Evolutionary conservation across 768 basidiomycete species (phyloP).

Genomic region (Tricholoma sp.): DNA sequence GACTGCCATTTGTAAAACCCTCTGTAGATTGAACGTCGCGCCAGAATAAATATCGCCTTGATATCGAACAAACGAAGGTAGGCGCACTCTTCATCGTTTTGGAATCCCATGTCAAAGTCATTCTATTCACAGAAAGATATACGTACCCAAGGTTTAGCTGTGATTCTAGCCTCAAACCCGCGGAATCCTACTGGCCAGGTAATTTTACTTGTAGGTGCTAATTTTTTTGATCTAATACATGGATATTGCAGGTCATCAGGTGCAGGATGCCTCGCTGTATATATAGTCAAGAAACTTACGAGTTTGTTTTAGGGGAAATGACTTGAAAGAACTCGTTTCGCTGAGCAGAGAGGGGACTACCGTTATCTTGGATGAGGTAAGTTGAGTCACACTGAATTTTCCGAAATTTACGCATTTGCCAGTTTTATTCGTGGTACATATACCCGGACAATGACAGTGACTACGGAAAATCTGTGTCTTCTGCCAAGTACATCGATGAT

Average conservation of each 20-base stretch:
- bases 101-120: conserved; percentile 22
- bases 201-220: conserved; percentile 13
- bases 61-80: conserved; percentile 77
- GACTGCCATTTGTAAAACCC: not conserved
- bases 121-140: conserved; percentile 65
- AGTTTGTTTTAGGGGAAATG: conserved; percentile 52
- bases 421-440: conserved; percentile 97
- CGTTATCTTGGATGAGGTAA: conserved; percentile 77
- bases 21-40: conserved; percentile 3
- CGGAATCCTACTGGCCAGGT: conserved; percentile 96
- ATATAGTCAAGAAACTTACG: not conserved
- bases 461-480: conserved; percentile 73
- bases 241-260: conserved; percentile 43
- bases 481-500: conserved; percentile 80
- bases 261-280: conserved; percentile 14
- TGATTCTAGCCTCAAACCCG: conserved; percentile 90
- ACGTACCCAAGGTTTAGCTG: conserved; percentile 74
- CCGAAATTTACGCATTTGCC: conserved; percentile 4
- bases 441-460: conserved; percentile 77
- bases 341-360: conserved; percentile 77
- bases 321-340: conserved; percentile 74
- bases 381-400: conserved; percentile 1
- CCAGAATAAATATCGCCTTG: conserved; percentile 65
- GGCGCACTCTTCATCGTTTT: not conserved
- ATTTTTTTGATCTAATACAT: not conserved